These are phyloP conservation scores for Vanrija humicola DNA, from an alignment of 1,284 basidiomycete genomes.

Conservation along the genomic window DNA sequence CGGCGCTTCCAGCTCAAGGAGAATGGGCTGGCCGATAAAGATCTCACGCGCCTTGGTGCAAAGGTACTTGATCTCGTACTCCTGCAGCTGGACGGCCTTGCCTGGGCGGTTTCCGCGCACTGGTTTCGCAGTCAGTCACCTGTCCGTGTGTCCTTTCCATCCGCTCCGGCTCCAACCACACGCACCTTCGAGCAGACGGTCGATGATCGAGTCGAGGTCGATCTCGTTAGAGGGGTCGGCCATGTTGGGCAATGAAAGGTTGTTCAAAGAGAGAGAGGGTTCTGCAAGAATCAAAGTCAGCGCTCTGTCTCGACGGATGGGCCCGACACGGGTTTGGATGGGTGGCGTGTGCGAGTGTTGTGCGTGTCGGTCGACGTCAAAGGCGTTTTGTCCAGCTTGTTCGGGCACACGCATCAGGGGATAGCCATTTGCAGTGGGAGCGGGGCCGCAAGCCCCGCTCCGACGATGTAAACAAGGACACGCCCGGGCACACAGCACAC, in stretches of 20 bases:
- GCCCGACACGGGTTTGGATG: not conserved
- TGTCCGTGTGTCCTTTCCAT: not conserved
- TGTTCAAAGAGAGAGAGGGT: not conserved
- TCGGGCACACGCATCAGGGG: no score
- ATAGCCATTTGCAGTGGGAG: no score
- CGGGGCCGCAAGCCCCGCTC: no score
- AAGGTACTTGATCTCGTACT: slow-evolving; percentile 61
- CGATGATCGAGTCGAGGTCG: slow-evolving; percentile 97
- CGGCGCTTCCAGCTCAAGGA: slow-evolving; percentile 59
- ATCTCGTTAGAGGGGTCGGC: slow-evolving; percentile 62
- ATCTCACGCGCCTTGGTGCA: slow-evolving; percentile 60
- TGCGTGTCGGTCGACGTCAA: no score
- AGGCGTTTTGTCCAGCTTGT: no score
- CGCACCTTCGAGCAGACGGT: slow-evolving; percentile 92
- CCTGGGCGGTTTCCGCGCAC: slow-evolving; percentile 60
- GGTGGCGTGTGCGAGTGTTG: not conserved
- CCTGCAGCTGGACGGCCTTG: slow-evolving; percentile 58
- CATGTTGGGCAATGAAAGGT: slow-evolving; percentile 35
- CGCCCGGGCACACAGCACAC: no score
- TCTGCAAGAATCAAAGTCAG: not conserved
- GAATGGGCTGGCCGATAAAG: slow-evolving; percentile 60
- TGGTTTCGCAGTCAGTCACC: slow-evolving; percentile 22
- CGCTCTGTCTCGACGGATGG: not conserved
- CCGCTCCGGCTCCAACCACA: slow-evolving; percentile 11
- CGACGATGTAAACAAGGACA: no score